Evolutionary conservation across 306 rosid genomes (phyloP).

Genomic region (Dalbergia cochinchinensis): DNA sequence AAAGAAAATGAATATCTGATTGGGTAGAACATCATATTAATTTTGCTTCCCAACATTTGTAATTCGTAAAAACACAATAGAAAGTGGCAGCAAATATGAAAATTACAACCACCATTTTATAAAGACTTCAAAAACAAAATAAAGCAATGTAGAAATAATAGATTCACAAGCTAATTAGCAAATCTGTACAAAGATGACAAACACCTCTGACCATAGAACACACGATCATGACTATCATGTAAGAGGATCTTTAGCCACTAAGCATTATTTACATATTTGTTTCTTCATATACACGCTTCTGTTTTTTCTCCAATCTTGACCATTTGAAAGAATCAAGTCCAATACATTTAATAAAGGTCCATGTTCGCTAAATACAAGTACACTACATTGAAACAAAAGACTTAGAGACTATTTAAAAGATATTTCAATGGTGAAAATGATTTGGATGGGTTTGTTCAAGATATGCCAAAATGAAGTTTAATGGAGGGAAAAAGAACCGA

Average conservation of each 20-base stretch:
- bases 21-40: conserved; percentile 21
- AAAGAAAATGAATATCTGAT: conserved; percentile 20
- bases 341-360: conserved; percentile 22
- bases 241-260: conserved; percentile 22
- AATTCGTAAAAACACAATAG: conserved; percentile 38
- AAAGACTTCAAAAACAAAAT: conserved; percentile 24
- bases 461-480: not conserved
- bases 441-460: conserved; percentile 14
- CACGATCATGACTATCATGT: conserved; percentile 1
- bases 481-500: not conserved
- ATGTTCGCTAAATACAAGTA: not conserved
- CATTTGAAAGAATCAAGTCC: conserved; percentile 25
- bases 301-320: not conserved
- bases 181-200: conserved; percentile 25
- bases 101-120: conserved; percentile 24
- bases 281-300: not conserved
- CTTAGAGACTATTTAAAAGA: not conserved
- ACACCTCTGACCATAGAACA: conserved; percentile 6
- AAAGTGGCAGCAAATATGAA: conserved; percentile 16
- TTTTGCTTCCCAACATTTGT: conserved; percentile 30
- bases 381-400: conserved; percentile 27
- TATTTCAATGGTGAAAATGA: not conserved
- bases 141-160: conserved; percentile 8
- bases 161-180: conserved; percentile 31
- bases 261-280: conserved; percentile 26